Conservation (phyloP, 1,284 basidiomycete species). For the Microstroma glucosiphilum region DNA sequence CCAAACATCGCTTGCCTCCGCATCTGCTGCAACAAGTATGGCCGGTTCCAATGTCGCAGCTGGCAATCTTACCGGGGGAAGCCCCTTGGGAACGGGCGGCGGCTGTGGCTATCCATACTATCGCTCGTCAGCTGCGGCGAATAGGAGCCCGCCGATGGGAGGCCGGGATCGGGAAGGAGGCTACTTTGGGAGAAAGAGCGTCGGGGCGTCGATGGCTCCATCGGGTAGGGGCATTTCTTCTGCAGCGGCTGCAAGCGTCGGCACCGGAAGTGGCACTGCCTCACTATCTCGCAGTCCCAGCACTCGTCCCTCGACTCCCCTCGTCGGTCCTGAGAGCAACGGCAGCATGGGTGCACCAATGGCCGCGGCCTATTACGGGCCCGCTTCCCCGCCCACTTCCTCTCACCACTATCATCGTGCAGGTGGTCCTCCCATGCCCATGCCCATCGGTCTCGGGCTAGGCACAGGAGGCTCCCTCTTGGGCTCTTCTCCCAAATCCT, state of each 20-base stretch:
- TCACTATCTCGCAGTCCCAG: not conserved
- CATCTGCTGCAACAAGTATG: not conserved
- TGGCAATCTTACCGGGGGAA: not conserved
- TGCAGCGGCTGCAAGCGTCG: not conserved
- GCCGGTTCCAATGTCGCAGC: not conserved
- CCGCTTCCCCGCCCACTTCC: not conserved
- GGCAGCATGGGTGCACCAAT: not conserved
- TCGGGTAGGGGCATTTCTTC: too few species aligned
- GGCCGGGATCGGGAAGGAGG: too few species aligned
- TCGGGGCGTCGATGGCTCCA: too few species aligned
- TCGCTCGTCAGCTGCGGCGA: not conserved
- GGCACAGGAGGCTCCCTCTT: not conserved
- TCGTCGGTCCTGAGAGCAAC: not conserved
- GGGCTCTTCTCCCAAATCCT: not conserved
- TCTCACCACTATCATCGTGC: not conserved
- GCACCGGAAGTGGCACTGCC: not conserved
- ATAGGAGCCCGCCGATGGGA: not conserved
- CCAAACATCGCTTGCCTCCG: not conserved
- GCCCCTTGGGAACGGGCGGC: not conserved
- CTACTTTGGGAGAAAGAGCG: too few species aligned
- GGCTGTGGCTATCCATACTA: not conserved
- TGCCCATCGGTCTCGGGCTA: not conserved
- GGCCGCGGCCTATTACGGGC: not conserved
- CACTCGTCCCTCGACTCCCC: not conserved
- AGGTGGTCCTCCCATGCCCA: not conserved